Conservation (phyloP, 2,329 filamentous ascomycete genomes). For the Trichoderma asperellum region DNA sequence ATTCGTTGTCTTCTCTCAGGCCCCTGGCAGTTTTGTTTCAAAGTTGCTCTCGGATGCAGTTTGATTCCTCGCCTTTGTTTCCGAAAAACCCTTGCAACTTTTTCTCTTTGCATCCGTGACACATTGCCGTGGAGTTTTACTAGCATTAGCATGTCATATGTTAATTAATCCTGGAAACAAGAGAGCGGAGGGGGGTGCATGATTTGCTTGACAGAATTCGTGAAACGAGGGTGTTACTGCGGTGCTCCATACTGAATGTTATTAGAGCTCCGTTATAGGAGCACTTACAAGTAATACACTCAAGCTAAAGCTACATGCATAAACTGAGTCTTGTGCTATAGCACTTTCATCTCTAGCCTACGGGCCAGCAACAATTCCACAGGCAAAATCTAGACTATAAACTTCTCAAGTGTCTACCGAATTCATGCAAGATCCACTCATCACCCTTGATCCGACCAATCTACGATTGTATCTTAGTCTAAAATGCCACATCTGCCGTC, state of each 20-base stretch:
- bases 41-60: neutral
- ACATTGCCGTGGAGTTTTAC: constrained; percentile 6
- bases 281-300: neutral
- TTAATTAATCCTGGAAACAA: constrained; percentile 2
- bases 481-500: constrained; percentile 1
- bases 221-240: constrained; percentile 2
- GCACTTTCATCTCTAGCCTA: neutral
- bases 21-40: constrained; percentile 16
- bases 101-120: constrained; percentile 4
- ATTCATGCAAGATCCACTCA: constrained; percentile 11
- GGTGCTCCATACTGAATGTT: neutral
- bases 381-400: neutral
- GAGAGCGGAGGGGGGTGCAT: neutral
- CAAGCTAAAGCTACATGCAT: neutral
- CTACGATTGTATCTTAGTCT: neutral
- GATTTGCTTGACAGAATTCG: neutral
- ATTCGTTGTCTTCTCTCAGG: constrained; percentile 4
- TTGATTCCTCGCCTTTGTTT: neutral
- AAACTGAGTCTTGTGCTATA: constrained; percentile 3
- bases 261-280: neutral
- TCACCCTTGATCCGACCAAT: neutral
- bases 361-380: neutral
- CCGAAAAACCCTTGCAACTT: neutral
- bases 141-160: constrained; percentile 5
- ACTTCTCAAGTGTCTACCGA: neutral